These are phyloP conservation scores for Oryza meyeriana DNA, from an alignment of 176 grass and related monocot species.

Conservation along the genomic window DNA sequence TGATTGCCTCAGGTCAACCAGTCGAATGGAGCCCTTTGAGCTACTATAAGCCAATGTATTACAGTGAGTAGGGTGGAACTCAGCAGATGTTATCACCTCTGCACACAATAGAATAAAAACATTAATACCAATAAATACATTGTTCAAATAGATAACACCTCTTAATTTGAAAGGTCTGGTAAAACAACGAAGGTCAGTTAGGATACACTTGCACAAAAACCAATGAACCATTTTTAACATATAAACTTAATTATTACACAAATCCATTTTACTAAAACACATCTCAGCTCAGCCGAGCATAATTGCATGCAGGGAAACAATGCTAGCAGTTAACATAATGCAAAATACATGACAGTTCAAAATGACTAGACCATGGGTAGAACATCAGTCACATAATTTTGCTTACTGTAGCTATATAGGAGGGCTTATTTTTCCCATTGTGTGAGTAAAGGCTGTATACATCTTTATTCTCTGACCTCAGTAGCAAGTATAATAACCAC, in stretches of 20 bases:
- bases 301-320: slow-evolving; percentile 28
- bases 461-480: background rate
- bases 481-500: slow-evolving; percentile 2
- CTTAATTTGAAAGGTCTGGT: background rate
- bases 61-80: slow-evolving; percentile 84
- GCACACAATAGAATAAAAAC: slow-evolving; percentile 40
- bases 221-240: background rate
- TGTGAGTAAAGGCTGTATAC: slow-evolving; percentile 12
- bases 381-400: background rate
- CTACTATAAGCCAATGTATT: slow-evolving; percentile 92
- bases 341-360: background rate
- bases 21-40: slow-evolving; percentile 88
- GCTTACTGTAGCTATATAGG: background rate
- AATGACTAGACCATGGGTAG: background rate
- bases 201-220: slow-evolving; percentile 27
- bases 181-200: slow-evolving; percentile 14
- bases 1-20: slow-evolving; percentile 87
- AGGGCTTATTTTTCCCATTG: background rate
- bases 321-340: background rate
- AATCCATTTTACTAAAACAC: background rate
- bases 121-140: slow-evolving; percentile 24
- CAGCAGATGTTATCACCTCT: slow-evolving; percentile 98
- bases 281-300: background rate
- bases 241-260: slow-evolving; percentile 15
- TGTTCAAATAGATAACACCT: slow-evolving; percentile 12